These are phyloP conservation scores for Diplogelasinospora grovesii DNA, from an alignment of 495 filamentous ascomycete species.

Conservation along the genomic window DNA sequence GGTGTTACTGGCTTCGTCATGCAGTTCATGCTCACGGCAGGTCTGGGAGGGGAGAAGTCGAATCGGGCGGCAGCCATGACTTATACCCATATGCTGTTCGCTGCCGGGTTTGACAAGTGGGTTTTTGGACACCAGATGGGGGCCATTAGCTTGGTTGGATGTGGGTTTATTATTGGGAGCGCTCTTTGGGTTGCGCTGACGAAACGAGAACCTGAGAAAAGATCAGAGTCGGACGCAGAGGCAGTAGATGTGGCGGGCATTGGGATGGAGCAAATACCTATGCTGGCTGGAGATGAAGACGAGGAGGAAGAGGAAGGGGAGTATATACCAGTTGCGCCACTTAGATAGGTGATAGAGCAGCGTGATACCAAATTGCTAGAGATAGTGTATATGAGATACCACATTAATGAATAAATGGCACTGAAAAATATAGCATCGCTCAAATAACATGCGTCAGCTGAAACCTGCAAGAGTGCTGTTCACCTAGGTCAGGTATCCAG, in stretches of 20 bases:
- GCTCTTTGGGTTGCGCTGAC: constrained; percentile 71
- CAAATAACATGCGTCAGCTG: no score
- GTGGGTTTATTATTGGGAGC: constrained; percentile 69
- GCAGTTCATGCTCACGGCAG: constrained; percentile 83
- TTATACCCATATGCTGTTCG: constrained; percentile 91
- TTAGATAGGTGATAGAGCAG: constrained; percentile 10
- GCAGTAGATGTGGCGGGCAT: neutral
- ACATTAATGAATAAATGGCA: no score
- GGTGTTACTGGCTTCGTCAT: constrained; percentile 74
- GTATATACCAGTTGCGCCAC: constrained; percentile 3
- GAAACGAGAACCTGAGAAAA: constrained; percentile 28
- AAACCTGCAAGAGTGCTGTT: no score
- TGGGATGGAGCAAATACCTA: constrained; percentile 18
- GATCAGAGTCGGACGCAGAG: constrained; percentile 3
- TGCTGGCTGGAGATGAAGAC: constrained; percentile 11
- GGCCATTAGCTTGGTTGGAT: constrained; percentile 61
- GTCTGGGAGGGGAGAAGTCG: constrained; percentile 59
- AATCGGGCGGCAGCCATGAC: constrained; percentile 81
- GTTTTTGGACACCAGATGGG: constrained; percentile 69
- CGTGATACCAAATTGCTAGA: no score
- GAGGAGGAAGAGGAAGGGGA: constrained; percentile 6
- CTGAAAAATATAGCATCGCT: no score
- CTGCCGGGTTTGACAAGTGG: constrained; percentile 70
- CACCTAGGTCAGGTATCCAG: no score
- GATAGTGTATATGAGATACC: no score